Percentiles rank a stretch among this genome's conserved stretches.
phyloP scores from a whole-genome alignment of 2,329 filamentous ascomycete species.

The Zymoseptoria ardabiliae region DNA sequence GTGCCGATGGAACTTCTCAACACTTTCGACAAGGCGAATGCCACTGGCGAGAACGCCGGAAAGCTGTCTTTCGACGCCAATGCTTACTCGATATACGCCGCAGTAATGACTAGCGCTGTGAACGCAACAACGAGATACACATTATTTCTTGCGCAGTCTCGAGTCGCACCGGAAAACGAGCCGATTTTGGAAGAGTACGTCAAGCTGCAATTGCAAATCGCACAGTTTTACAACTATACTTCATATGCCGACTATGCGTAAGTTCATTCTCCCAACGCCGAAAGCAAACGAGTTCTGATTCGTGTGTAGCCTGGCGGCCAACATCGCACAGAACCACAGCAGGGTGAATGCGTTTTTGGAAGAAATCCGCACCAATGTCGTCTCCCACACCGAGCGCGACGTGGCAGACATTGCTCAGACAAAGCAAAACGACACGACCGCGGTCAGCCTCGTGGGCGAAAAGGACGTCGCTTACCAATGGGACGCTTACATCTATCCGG shows the following conservation, averaged over 20 bases:
- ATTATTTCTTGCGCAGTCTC: not conserved
- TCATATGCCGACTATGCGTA: not conserved
- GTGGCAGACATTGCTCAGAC: not conserved
- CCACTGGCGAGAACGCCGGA: not conserved
- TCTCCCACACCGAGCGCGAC: not conserved
- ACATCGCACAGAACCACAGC: not conserved
- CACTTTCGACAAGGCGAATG: not conserved
- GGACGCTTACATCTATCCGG: conserved; percentile 25
- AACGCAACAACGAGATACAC: not conserved
- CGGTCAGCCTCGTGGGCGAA: not conserved
- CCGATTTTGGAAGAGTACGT: not conserved
- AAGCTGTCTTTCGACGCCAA: not conserved
- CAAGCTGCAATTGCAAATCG: not conserved
- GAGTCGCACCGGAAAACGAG: not conserved
- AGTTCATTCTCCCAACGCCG: not conserved
- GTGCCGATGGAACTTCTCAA: not conserved
- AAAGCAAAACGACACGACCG: not conserved
- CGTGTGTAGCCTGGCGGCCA: not conserved
- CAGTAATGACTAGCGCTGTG: not conserved
- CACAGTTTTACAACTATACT: not conserved
- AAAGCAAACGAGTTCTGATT: not conserved
- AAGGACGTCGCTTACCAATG: not conserved
- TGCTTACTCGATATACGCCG: not conserved
- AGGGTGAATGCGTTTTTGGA: not conserved
- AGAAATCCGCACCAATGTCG: not conserved